Percentiles rank a stretch among this genome's conserved stretches.
Evolutionary conservation across 345 rosid species (phyloP).

Genomic region (Populus euphratica): DNA sequence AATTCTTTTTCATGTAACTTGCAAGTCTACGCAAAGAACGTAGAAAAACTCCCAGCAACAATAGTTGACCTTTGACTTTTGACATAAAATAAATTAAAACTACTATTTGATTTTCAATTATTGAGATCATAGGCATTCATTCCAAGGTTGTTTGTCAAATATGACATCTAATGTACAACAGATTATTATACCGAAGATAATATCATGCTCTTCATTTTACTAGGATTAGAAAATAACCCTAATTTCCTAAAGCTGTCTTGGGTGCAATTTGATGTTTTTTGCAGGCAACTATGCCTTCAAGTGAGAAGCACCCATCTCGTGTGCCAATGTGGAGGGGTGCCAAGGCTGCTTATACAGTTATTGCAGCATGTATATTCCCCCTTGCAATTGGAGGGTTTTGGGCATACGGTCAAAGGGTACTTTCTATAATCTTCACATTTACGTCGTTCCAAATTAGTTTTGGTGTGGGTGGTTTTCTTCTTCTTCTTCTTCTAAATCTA

Average conservation of each 20-base stretch:
- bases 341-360: slow-evolving; percentile 24
- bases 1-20: neutral
- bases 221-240: neutral
- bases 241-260: neutral
- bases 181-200: neutral
- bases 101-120: neutral
- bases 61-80: neutral
- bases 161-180: neutral
- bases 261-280: neutral
- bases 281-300: slow-evolving; percentile 46
- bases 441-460: neutral
- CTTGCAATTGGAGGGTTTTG: slow-evolving; percentile 42
- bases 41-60: neutral
- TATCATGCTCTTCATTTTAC: neutral
- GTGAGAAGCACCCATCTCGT: slow-evolving; percentile 28
- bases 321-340: slow-evolving; percentile 46
- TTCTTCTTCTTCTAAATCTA: neutral
- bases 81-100: neutral
- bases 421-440: neutral
- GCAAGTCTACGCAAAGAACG: neutral
- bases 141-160: neutral
- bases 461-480: neutral
- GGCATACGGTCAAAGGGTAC: slow-evolving; percentile 38
- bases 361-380: slow-evolving; percentile 35
- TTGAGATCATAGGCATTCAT: neutral